These are phyloP conservation scores for Backusella luteola DNA, from an alignment of 192 early-diverging fungal species.

Conservation along the genomic window DNA sequence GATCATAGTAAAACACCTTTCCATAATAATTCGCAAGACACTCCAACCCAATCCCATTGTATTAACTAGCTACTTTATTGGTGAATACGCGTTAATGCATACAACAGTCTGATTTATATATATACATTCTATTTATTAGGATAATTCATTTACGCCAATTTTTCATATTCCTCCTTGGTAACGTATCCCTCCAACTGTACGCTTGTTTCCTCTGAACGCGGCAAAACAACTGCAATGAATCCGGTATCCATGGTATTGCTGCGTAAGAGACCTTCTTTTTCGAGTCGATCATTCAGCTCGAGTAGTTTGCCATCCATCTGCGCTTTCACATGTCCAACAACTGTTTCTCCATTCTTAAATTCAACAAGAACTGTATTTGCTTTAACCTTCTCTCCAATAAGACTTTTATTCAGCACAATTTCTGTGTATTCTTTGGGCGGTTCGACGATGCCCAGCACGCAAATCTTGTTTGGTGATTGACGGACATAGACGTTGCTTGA, in stretches of 20 bases:
- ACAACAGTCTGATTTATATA: not conserved
- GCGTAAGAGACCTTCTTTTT: slow-evolving; percentile 2
- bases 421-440: not conserved
- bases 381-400: slow-evolving; percentile 9
- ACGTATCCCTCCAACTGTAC: slow-evolving; percentile 3
- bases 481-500: slow-evolving; percentile 14
- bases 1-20: too few relatives aligned
- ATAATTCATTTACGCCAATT: not conserved
- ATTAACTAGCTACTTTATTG: too few relatives aligned
- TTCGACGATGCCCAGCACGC: slow-evolving; percentile 1
- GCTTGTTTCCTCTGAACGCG: slow-evolving; percentile 6
- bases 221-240: slow-evolving; percentile 11
- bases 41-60: too few relatives aligned
- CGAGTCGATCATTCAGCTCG: slow-evolving; percentile 12
- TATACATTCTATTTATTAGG: not conserved
- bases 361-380: not conserved
- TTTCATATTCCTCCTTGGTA: slow-evolving; percentile 12
- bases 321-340: not conserved
- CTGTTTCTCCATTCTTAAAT: not conserved
- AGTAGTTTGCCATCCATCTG: slow-evolving; percentile 18
- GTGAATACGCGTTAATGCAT: too few relatives aligned
- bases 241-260: slow-evolving; percentile 14
- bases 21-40: too few relatives aligned
- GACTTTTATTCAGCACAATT: not conserved
- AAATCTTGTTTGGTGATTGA: slow-evolving; percentile 22